Evolutionary conservation across 768 basidiomycete species (phyloP).

Genomic region (Xerocomus potaroensis): DNA sequence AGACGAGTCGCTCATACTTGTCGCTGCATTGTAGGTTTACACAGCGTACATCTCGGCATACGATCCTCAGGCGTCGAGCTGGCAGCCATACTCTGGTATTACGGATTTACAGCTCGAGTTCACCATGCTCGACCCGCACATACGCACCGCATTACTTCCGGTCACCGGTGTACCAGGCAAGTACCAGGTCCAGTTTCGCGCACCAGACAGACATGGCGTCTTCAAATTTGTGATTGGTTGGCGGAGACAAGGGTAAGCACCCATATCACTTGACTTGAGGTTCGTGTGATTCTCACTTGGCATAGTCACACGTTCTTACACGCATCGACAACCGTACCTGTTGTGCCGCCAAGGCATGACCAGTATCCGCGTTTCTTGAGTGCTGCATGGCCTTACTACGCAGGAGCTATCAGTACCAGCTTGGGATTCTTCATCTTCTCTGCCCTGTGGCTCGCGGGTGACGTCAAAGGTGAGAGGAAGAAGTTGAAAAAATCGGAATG

Average conservation of each 20-base stretch:
- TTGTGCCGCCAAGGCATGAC: slow-evolving; percentile 93
- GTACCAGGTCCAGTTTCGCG: slow-evolving; percentile 82
- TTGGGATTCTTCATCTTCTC: slow-evolving; percentile 83
- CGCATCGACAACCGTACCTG: slow-evolving; percentile 70
- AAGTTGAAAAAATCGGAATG: slow-evolving; percentile 34
- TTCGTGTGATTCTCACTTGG: background rate
- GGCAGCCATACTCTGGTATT: slow-evolving; percentile 70
- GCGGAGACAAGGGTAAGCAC: slow-evolving; percentile 78
- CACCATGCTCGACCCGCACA: slow-evolving; percentile 97
- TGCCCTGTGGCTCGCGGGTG: slow-evolving; percentile 82
- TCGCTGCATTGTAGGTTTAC: slow-evolving; percentile 61
- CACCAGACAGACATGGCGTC: slow-evolving; percentile 94
- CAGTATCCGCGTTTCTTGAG: slow-evolving; percentile 93
- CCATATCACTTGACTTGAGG: background rate
- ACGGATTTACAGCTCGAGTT: slow-evolving; percentile 90
- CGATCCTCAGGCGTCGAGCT: slow-evolving; percentile 49
- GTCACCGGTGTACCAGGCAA: slow-evolving; percentile 53
- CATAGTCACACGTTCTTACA: slow-evolving; percentile 71
- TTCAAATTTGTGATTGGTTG: slow-evolving; percentile 95
- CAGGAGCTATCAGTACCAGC: slow-evolving; percentile 85
- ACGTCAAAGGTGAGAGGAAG: slow-evolving; percentile 61
- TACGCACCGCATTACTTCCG: slow-evolving; percentile 72
- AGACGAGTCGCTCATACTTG: background rate
- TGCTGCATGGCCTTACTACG: slow-evolving; percentile 95
- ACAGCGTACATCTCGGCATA: slow-evolving; percentile 68